Base-by-base conservation (phyloP, 78 protist genomes). In the Cavenderia fasciculata region DNA sequence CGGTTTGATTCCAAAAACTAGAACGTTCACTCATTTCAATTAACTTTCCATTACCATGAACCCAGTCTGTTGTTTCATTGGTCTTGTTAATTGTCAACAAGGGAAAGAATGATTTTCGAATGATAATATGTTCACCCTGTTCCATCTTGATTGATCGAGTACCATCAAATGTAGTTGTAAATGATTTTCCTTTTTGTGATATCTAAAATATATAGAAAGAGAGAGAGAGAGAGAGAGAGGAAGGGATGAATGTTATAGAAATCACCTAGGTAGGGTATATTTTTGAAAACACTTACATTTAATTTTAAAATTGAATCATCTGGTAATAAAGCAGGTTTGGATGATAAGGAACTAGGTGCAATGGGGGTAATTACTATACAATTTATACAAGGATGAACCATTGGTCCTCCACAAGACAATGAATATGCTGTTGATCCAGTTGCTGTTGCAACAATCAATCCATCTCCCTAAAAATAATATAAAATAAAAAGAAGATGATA, bases 341-440 rank as follows among this genome's bases (percentile, higher is more conserved):
- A 96, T 31, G 97, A 90, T 19, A 96, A 65, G 10, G 96, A 74
- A 62, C 92, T 94, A 21, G 99, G 97, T 46, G 97, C 94, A 36
- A 97, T 87, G 7, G 99, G 99, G 7, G 99, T 96, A 40, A 97
- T 23, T 27, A 96, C 72, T 6, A 96, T 78, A 57, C 90, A 59
- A 0, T 92, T 86, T 19, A 97, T 94, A 40, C 87, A 47, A 3
- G 98, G 99, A 63, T 96, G 98, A 7, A 95, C 94, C 87, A 94
- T 44, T 33, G 97, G 65, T 23, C 99, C 99, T 19, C 99, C 99
- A 3, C 97, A 95, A 14, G 95, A 43, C 31, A 95, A 38, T 40
- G 96, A 92, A 84, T 96, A 97, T 4, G 97, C 98, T 12, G 99
- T 97, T 21, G 95, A 77, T 46, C 99, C 98, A 0, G 97, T 95